These are phyloP conservation scores for Ophiostoma montium DNA, from an alignment of 2,329 filamentous ascomycete species.

Conservation along the genomic window DNA sequence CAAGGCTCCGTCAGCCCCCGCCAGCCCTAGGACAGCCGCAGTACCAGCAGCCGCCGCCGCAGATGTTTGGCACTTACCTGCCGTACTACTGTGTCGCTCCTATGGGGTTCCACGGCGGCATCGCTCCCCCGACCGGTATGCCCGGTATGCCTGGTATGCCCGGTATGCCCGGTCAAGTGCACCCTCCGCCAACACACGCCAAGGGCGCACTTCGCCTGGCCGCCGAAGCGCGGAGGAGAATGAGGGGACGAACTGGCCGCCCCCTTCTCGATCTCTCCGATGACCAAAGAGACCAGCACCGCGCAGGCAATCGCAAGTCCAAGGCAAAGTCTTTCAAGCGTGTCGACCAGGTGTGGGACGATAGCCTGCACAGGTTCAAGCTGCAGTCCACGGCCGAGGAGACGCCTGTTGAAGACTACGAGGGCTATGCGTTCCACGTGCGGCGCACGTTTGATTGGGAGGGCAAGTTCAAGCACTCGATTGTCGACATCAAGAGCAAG, in stretches of 20 bases:
- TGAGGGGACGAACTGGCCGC: not conserved
- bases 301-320: slow-evolving; percentile 9
- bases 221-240: not conserved
- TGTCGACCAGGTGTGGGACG: slow-evolving; percentile 42
- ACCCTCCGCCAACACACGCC: no score
- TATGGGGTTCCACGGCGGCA: no score
- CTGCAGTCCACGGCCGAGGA: slow-evolving; percentile 39
- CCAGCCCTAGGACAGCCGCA: no score
- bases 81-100: no score
- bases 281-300: not conserved
- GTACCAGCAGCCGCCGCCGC: no score
- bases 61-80: no score
- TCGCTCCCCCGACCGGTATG: not conserved
- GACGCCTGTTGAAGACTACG: slow-evolving; percentile 41
- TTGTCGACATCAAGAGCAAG: slow-evolving; percentile 78
- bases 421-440: slow-evolving; percentile 72
- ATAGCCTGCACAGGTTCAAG: slow-evolving; percentile 33
- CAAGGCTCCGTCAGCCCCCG: no score
- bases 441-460: slow-evolving; percentile 73
- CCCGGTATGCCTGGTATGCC: not conserved
- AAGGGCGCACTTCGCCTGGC: no score
- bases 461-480: slow-evolving; percentile 58
- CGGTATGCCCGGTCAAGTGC: no score
- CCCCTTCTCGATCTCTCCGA: not conserved
- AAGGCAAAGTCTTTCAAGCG: slow-evolving; percentile 30